These are phyloP conservation scores for Globisporangium radiosum DNA, from an alignment of 352 stramenopile genomes.

Conservation along the genomic window DNA sequence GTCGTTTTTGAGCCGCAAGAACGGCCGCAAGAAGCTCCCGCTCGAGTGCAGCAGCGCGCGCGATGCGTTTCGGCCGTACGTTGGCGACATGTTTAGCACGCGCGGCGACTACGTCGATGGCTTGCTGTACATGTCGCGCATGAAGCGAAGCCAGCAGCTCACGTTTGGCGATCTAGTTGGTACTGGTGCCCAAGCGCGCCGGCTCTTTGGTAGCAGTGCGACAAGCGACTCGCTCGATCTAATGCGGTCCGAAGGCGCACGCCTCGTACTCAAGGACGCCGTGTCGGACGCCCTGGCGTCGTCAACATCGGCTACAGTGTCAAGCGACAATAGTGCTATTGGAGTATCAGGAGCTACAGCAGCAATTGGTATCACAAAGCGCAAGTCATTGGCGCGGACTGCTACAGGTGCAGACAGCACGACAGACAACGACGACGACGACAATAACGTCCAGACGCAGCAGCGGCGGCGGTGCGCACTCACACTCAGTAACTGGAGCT, in stretches of 20 bases:
- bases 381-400: neutral
- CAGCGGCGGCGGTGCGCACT: conserved; percentile 67
- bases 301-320: neutral
- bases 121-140: conserved; percentile 85
- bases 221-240: conserved; percentile 13
- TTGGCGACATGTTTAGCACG: conserved; percentile 75
- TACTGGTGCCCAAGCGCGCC: neutral
- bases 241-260: conserved; percentile 9
- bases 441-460: conserved; percentile 27
- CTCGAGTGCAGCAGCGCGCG: conserved; percentile 22
- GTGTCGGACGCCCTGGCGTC: conserved; percentile 33
- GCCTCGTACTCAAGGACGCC: conserved; percentile 38
- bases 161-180: conserved; percentile 20
- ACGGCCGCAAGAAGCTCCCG: conserved; percentile 34
- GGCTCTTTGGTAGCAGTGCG: conserved; percentile 3
- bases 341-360: too few relatives aligned
- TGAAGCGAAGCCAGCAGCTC: conserved; percentile 63
- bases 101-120: conserved; percentile 79
- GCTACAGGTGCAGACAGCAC: neutral
- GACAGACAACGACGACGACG: neutral
- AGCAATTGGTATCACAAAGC: neutral
- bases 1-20: conserved; percentile 26
- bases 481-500: conserved; percentile 87
- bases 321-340: neutral
- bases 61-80: conserved; percentile 54